A percentile compares a stretch with the other conserved stretches of the same genome.
phyloP scores from a whole-genome alignment of 2,329 filamentous ascomycete genomes.

The Aspergillus aculeatus region DNA sequence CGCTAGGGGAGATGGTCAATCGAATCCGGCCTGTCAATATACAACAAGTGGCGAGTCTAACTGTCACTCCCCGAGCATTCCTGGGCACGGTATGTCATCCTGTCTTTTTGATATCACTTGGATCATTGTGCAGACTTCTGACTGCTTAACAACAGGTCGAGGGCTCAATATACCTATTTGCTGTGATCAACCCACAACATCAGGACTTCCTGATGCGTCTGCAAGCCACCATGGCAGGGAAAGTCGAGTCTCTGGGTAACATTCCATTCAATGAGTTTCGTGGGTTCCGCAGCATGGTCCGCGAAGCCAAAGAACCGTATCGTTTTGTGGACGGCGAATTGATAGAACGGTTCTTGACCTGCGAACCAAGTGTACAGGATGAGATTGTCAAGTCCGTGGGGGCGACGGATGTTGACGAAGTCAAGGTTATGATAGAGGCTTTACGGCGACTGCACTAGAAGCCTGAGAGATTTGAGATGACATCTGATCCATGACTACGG shows the following conservation, averaged over 20 bases:
- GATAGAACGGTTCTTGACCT: constrained; percentile 78
- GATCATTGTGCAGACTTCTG: not conserved
- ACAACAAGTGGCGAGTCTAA: constrained; percentile 60
- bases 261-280: constrained; percentile 77
- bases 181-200: constrained; percentile 68
- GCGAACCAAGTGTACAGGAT: constrained; percentile 59
- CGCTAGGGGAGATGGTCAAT: constrained; percentile 91
- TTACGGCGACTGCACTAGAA: constrained; percentile 52
- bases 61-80: constrained; percentile 79
- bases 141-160: constrained; percentile 61
- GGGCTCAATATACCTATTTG: constrained; percentile 87
- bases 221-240: constrained; percentile 67
- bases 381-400: constrained; percentile 53
- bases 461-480: constrained; percentile 2
- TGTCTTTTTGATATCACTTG: not conserved
- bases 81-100: constrained; percentile 71
- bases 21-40: constrained; percentile 74
- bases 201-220: constrained; percentile 81
- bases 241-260: constrained; percentile 67
- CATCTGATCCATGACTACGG: not conserved
- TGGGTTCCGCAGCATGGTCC: constrained; percentile 72
- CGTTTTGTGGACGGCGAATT: constrained; percentile 92
- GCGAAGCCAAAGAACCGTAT: constrained; percentile 71
- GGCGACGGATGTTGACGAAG: constrained; percentile 56
- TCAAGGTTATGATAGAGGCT: constrained; percentile 61